phyloP scores from a whole-genome alignment of 2,329 filamentous ascomycete species.

The Cordyceps cicadae region DNA sequence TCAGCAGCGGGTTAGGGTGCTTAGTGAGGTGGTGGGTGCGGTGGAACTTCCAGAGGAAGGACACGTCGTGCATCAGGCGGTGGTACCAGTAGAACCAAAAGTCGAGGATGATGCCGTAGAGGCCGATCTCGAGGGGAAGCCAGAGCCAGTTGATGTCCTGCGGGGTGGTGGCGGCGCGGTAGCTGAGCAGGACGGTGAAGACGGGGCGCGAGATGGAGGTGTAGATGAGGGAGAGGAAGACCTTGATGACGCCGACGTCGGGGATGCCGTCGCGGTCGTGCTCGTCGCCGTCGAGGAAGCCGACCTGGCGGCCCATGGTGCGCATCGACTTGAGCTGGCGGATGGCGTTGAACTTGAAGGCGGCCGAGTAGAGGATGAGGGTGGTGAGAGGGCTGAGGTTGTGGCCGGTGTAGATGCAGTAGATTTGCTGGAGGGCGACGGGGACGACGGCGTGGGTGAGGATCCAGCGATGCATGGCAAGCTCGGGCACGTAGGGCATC shows the following conservation, averaged over 20 bases:
- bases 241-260: slow-evolving; percentile 26
- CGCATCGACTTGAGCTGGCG: slow-evolving; percentile 28
- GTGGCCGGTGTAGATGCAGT: slow-evolving; percentile 21
- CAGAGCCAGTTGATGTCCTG: slow-evolving; percentile 23
- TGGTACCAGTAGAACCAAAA: slow-evolving; percentile 33
- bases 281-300: slow-evolving; percentile 34
- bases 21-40: slow-evolving; percentile 35
- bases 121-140: slow-evolving; percentile 28
- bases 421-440: slow-evolving; percentile 27
- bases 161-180: slow-evolving; percentile 20
- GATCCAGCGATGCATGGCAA: slow-evolving; percentile 28
- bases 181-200: slow-evolving; percentile 25
- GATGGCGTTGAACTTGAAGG: slow-evolving; percentile 30
- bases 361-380: slow-evolving; percentile 27
- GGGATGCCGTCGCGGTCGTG: slow-evolving; percentile 33
- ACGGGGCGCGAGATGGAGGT: slow-evolving; percentile 24
- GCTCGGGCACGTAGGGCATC: slow-evolving; percentile 28
- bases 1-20: slow-evolving; percentile 25
- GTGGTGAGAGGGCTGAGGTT: slow-evolving; percentile 22
- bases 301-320: slow-evolving; percentile 26
- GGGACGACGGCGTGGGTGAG: slow-evolving; percentile 29
- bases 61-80: slow-evolving; percentile 31
- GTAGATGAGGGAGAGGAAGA: slow-evolving; percentile 23
- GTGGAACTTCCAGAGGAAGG: slow-evolving; percentile 32
- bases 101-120: slow-evolving; percentile 32